Percentiles rank a stretch among this genome's conserved stretches.
Conservation (phyloP, 192 early-diverging fungal species). For the Coemansia sp. region DNA sequence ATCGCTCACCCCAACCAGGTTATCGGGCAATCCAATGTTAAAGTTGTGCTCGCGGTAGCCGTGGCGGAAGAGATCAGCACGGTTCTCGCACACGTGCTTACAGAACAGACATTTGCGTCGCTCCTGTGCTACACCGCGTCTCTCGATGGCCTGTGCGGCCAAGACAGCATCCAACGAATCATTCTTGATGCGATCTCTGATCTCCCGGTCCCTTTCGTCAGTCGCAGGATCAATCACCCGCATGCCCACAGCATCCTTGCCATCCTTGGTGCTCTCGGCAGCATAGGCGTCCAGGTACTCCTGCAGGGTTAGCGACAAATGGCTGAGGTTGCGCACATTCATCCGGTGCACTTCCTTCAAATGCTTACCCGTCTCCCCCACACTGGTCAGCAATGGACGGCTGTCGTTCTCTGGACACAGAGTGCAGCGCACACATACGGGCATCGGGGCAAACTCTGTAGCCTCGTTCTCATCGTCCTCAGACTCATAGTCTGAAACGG, state of each 20-base stretch:
- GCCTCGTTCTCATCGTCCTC: slow-evolving; percentile 40
- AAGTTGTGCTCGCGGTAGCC: slow-evolving; percentile 91
- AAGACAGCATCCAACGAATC: slow-evolving; percentile 71
- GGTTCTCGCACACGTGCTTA: slow-evolving; percentile 70
- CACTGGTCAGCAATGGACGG: slow-evolving; percentile 51
- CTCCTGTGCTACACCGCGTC: slow-evolving; percentile 58
- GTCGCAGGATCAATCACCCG: neutral
- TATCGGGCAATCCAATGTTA: slow-evolving; percentile 89
- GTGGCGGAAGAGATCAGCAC: slow-evolving; percentile 74
- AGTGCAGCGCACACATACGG: slow-evolving; percentile 64
- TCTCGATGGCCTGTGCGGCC: slow-evolving; percentile 67
- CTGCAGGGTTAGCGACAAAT: slow-evolving; percentile 75
- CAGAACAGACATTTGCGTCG: slow-evolving; percentile 92
- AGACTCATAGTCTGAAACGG: slow-evolving; percentile 43
- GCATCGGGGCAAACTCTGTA: slow-evolving; percentile 42
- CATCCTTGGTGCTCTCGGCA: slow-evolving; percentile 47
- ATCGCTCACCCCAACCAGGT: slow-evolving; percentile 79
- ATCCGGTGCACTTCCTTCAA: slow-evolving; percentile 62
- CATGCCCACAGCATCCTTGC: neutral
- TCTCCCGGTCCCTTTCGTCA: slow-evolving; percentile 53
- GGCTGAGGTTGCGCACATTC: slow-evolving; percentile 66
- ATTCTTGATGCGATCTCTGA: slow-evolving; percentile 69
- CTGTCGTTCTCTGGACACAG: slow-evolving; percentile 61
- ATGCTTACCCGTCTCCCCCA: slow-evolving; percentile 63
- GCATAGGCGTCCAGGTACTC: slow-evolving; percentile 72